Evolutionary conservation across 2,329 filamentous ascomycete genomes (phyloP).

Genomic region (Emericellopsis atlantica): DNA sequence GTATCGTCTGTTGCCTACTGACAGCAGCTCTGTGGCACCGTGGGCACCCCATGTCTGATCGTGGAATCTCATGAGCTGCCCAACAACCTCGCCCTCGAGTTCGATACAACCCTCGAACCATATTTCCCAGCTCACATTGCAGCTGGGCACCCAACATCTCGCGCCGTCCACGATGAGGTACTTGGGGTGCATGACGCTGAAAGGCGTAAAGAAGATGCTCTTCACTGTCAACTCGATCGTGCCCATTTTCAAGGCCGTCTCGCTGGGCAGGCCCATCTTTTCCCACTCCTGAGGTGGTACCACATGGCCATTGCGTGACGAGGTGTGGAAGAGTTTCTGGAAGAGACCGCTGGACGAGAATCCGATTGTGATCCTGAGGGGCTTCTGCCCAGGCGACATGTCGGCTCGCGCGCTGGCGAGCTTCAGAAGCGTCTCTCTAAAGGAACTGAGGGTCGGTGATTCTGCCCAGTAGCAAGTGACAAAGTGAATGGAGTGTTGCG

Average conservation of each 20-base stretch:
- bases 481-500: slow-evolving; percentile 55
- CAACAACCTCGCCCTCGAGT: slow-evolving; percentile 48
- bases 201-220: slow-evolving; percentile 66
- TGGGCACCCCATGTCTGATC: slow-evolving; percentile 46
- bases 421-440: slow-evolving; percentile 43
- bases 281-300: slow-evolving; percentile 50
- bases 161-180: slow-evolving; percentile 62
- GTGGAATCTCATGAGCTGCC: slow-evolving; percentile 55
- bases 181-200: slow-evolving; percentile 83
- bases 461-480: slow-evolving; percentile 76
- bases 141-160: slow-evolving; percentile 59
- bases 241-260: slow-evolving; percentile 33
- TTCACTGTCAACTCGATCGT: slow-evolving; percentile 60
- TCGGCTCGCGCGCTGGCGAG: slow-evolving; percentile 36
- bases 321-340: slow-evolving; percentile 65
- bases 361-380: slow-evolving; percentile 55
- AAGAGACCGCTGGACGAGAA: slow-evolving; percentile 62
- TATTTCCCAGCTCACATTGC: slow-evolving; percentile 78
- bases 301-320: slow-evolving; percentile 45
- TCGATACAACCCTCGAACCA: slow-evolving; percentile 74
- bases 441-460: slow-evolving; percentile 45
- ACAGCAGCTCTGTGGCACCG: background rate
- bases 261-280: slow-evolving; percentile 50
- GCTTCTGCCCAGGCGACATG: slow-evolving; percentile 8
- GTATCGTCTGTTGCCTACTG: background rate